These are phyloP conservation scores for Neonothopanus nambi DNA, from an alignment of 1,284 basidiomycete species.

Conservation along the genomic window DNA sequence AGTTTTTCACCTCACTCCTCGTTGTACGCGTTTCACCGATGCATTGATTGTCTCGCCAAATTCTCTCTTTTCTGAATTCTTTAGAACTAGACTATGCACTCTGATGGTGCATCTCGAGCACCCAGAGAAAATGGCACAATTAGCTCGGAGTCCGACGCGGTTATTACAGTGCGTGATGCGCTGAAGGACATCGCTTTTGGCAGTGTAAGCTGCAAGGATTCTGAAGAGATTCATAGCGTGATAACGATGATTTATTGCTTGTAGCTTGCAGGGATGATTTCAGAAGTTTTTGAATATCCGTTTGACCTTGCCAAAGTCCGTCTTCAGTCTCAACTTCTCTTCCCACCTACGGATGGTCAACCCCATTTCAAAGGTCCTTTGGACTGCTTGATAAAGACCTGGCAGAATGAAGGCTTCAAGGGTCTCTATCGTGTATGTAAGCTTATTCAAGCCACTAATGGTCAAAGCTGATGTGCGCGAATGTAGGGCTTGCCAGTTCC, in stretches of 20 bases:
- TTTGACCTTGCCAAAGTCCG: slow-evolving; percentile 62
- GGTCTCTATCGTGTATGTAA: slow-evolving; percentile 78
- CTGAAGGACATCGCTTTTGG: slow-evolving; percentile 61
- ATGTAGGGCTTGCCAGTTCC: slow-evolving; percentile 84
- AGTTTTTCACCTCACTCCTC: no score
- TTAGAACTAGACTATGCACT: slow-evolving; percentile 11
- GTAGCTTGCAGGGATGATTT: slow-evolving; percentile 60
- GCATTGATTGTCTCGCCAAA: no score
- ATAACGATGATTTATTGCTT: background rate
- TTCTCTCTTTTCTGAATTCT: no score
- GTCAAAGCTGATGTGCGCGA: slow-evolving; percentile 13
- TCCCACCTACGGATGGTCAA: slow-evolving; percentile 75
- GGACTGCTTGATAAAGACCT: slow-evolving; percentile 82
- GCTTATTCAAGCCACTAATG: background rate
- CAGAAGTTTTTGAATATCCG: slow-evolving; percentile 70
- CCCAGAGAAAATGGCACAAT: background rate
- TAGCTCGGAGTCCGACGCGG: background rate
- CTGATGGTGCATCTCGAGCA: slow-evolving; percentile 11
- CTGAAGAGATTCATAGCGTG: background rate
- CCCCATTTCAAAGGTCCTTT: slow-evolving; percentile 76
- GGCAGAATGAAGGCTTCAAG: slow-evolving; percentile 71
- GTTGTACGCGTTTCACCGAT: no score
- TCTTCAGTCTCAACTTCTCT: slow-evolving; percentile 57
- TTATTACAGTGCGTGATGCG: slow-evolving; percentile 25
- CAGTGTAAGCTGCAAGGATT: slow-evolving; percentile 50